Evolutionary conservation across 1,284 basidiomycete species (phyloP).

Genomic region (Cryptococcus sp.): DNA sequence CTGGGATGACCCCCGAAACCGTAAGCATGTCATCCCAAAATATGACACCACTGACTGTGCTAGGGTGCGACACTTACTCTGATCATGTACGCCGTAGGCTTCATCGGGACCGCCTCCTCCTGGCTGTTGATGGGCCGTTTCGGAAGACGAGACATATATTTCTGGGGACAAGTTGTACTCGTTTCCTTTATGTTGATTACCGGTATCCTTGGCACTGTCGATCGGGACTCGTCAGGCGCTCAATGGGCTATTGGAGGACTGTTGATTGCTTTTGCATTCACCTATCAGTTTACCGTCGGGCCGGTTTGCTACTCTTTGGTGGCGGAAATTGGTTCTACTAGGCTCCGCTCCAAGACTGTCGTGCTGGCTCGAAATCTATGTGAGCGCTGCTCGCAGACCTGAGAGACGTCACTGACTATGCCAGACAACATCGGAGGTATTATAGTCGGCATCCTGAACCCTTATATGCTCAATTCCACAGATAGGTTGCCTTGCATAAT

Average conservation of each 20-base stretch:
- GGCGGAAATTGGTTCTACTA: slow-evolving; percentile 48
- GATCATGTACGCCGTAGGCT: slow-evolving; percentile 21
- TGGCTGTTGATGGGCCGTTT: slow-evolving; percentile 43
- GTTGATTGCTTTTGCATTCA: slow-evolving; percentile 16
- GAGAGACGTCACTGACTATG: not conserved
- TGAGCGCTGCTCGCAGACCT: too few species aligned
- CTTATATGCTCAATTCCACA: slow-evolving; percentile 18
- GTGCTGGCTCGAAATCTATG: slow-evolving; percentile 42
- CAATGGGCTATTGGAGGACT: slow-evolving; percentile 14
- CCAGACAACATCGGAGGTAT: not conserved
- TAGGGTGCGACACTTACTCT: slow-evolving; percentile 39
- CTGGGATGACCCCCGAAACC: slow-evolving; percentile 44
- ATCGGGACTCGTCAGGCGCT: not conserved
- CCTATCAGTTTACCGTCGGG: slow-evolving; percentile 20
- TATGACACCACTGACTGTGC: not conserved
- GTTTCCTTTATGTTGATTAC: slow-evolving; percentile 13
- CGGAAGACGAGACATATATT: slow-evolving; percentile 26
- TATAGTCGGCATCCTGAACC: slow-evolving; percentile 19
- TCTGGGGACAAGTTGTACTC: slow-evolving; percentile 13
- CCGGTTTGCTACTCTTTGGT: slow-evolving; percentile 45
- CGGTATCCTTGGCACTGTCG: slow-evolving; percentile 13
- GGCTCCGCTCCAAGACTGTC: slow-evolving; percentile 51
- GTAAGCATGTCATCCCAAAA: slow-evolving; percentile 5
- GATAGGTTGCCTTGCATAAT: too few species aligned
- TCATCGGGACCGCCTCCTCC: slow-evolving; percentile 25